Percentiles rank a stretch among this genome's conserved stretches.
phyloP scores from a whole-genome alignment of 2,329 filamentous ascomycete species.

The Aspergillus sergii region DNA sequence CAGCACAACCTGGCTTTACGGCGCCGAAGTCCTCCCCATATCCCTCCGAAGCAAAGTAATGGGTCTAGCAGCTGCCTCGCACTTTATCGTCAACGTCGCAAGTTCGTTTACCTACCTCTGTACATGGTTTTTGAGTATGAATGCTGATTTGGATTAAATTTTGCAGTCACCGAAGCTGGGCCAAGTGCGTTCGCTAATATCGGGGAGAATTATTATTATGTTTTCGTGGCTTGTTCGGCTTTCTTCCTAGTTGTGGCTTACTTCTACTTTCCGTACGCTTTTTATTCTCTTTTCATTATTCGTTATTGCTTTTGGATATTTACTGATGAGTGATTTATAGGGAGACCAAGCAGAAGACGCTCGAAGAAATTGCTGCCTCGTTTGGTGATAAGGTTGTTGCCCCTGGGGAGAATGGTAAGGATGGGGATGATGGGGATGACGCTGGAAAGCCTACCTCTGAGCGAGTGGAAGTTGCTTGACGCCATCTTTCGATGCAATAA shows the following conservation, averaged over 20 bases:
- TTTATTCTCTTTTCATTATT: not conserved
- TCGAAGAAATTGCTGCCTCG: conserved; percentile 53
- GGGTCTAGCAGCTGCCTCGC: conserved; percentile 56
- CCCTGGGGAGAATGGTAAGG: conserved; percentile 28
- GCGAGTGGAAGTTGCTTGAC: conserved; percentile 19
- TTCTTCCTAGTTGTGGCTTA: conserved; percentile 58
- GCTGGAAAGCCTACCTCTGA: conserved; percentile 21
- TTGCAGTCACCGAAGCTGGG: conserved; percentile 54
- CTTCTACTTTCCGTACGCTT: conserved; percentile 56
- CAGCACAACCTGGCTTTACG: conserved; percentile 59
- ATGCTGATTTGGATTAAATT: not conserved
- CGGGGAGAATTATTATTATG: conserved; percentile 63
- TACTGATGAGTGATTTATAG: conserved; percentile 24
- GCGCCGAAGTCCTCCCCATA: conserved; percentile 58
- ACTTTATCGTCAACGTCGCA: conserved; percentile 59
- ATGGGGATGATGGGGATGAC: conserved; percentile 27
- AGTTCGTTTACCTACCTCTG: conserved; percentile 27
- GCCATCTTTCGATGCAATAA: not conserved
- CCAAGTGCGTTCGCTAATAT: conserved; percentile 61
- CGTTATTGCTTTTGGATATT: not conserved
- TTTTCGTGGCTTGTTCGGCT: conserved; percentile 56
- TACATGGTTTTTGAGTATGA: not conserved
- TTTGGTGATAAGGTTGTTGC: conserved; percentile 52
- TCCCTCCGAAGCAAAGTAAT: conserved; percentile 58
- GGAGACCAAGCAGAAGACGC: conserved; percentile 52